phyloP scores from a whole-genome alignment of 192 early-diverging fungal genomes.

The Backusella australiensis region DNA sequence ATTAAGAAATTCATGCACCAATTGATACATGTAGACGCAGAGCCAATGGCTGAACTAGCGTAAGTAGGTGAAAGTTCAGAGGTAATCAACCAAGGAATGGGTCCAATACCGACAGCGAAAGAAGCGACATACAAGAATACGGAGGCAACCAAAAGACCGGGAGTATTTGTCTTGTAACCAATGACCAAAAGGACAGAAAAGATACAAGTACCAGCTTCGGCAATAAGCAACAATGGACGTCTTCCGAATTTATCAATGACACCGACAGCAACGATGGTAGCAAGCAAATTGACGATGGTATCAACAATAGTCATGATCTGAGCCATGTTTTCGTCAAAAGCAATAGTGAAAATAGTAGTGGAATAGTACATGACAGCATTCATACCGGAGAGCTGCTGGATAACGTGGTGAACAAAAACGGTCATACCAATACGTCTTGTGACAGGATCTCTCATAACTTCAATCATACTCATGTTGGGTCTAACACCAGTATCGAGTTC shows the following conservation, averaged over 20 bases:
- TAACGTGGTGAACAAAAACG: constrained; percentile 65
- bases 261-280: constrained; percentile 55
- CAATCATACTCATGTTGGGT: constrained; percentile 40
- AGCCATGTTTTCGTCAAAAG: constrained; percentile 50
- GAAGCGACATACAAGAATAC: constrained; percentile 77
- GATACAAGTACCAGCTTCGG: constrained; percentile 56
- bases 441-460: constrained; percentile 56
- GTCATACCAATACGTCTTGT: constrained; percentile 58
- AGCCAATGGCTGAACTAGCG: constrained; percentile 66
- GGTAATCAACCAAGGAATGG: constrained; percentile 78
- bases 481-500: constrained; percentile 24
- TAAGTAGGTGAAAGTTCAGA: constrained; percentile 76
- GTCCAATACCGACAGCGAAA: constrained; percentile 79
- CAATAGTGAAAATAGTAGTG: constrained; percentile 71
- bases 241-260: constrained; percentile 70
- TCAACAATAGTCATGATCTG: constrained; percentile 63
- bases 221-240: constrained; percentile 59
- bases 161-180: constrained; percentile 55
- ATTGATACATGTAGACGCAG: constrained; percentile 71
- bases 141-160: constrained; percentile 56
- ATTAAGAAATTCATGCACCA: constrained; percentile 59
- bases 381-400: constrained; percentile 83
- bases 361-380: constrained; percentile 85
- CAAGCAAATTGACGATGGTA: constrained; percentile 55
- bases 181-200: constrained; percentile 66